Percentiles rank a stretch among this genome's conserved stretches.
Conservation (phyloP, 495 filamentous ascomycete genomes). For the Hypoxylon rickii region DNA sequence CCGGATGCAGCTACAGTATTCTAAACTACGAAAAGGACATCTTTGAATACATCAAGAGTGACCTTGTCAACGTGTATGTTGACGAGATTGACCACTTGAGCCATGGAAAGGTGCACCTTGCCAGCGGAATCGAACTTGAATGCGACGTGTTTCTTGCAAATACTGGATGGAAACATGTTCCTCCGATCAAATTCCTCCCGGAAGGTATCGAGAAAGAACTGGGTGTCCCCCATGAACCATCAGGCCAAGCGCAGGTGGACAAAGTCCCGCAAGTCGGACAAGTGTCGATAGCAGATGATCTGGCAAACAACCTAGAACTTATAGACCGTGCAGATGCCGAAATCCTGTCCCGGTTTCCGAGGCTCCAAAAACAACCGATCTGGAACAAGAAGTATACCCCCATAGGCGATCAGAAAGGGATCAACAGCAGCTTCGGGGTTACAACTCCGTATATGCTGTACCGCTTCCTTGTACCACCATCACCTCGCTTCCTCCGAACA, state of each 20-base stretch:
- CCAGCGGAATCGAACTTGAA: constrained; percentile 56
- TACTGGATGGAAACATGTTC: constrained; percentile 69
- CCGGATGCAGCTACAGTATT: constrained; percentile 61
- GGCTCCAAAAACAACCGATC: constrained; percentile 54
- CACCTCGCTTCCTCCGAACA: constrained; percentile 50
- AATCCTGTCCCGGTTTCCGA: constrained; percentile 69
- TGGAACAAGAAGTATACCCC: constrained; percentile 49
- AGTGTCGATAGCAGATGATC: too few species aligned
- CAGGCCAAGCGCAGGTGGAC: too few species aligned
- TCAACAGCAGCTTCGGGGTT: constrained; percentile 38
- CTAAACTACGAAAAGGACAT: constrained; percentile 70
- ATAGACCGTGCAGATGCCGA: constrained; percentile 52
- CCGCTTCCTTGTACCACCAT: constrained; percentile 72
- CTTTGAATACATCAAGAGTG: constrained; percentile 61
- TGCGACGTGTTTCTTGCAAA: constrained; percentile 70
- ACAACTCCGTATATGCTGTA: constrained; percentile 57
- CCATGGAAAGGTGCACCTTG: constrained; percentile 58
- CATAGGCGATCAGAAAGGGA: constrained; percentile 43
- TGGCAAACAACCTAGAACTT: too few species aligned
- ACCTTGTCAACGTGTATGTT: constrained; percentile 63
- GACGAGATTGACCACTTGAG: constrained; percentile 64
- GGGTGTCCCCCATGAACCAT: constrained; percentile 47
- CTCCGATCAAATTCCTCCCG: constrained; percentile 67
- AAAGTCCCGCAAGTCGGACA: too few species aligned
- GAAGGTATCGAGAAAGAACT: constrained; percentile 55